Percentiles rank a stretch among this genome's conserved stretches.
Evolutionary conservation across 2,329 filamentous ascomycete genomes (phyloP).

Genomic region (Scedosporium boydii): DNA sequence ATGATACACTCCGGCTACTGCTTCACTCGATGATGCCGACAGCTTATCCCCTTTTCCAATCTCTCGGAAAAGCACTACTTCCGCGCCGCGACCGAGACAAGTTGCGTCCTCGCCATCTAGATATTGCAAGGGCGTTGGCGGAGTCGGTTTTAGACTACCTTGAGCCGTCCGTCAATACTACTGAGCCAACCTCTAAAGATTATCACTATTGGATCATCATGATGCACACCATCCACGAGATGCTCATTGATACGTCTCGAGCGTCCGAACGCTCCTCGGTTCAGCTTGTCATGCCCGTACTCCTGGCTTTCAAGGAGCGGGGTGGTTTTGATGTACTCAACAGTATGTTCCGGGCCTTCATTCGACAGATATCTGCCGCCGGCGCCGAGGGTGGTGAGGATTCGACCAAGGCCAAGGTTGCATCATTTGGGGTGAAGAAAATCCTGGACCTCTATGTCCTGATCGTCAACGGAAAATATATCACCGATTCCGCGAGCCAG

Average conservation of each 20-base stretch:
- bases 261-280: slow-evolving; percentile 31
- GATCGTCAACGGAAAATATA: slow-evolving; percentile 66
- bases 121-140: slow-evolving; percentile 57
- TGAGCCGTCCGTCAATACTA: slow-evolving; percentile 31
- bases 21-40: slow-evolving; percentile 70
- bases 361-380: slow-evolving; percentile 33
- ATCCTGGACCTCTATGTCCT: slow-evolving; percentile 75
- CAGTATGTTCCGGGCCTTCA: slow-evolving; percentile 60
- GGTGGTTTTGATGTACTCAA: slow-evolving; percentile 69
- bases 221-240: slow-evolving; percentile 66
- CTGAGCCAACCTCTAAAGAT: slow-evolving; percentile 47
- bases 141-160: slow-evolving; percentile 61
- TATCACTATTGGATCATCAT: slow-evolving; percentile 78
- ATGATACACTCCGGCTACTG: slow-evolving; percentile 64
- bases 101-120: slow-evolving; percentile 44
- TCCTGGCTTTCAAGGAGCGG: slow-evolving; percentile 78
- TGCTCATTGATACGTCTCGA: slow-evolving; percentile 56
- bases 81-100: slow-evolving; percentile 61
- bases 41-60: slow-evolving; percentile 79
- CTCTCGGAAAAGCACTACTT: slow-evolving; percentile 71
- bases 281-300: slow-evolving; percentile 62
- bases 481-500: slow-evolving; percentile 64
- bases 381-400: slow-evolving; percentile 32
- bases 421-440: slow-evolving; percentile 59
- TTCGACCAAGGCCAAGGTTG: slow-evolving; percentile 35